A percentile compares a stretch with the other conserved stretches of the same genome.
Conservation (phyloP, 805 yeast genomes). For the Jamesozyma hellenica region DNA sequence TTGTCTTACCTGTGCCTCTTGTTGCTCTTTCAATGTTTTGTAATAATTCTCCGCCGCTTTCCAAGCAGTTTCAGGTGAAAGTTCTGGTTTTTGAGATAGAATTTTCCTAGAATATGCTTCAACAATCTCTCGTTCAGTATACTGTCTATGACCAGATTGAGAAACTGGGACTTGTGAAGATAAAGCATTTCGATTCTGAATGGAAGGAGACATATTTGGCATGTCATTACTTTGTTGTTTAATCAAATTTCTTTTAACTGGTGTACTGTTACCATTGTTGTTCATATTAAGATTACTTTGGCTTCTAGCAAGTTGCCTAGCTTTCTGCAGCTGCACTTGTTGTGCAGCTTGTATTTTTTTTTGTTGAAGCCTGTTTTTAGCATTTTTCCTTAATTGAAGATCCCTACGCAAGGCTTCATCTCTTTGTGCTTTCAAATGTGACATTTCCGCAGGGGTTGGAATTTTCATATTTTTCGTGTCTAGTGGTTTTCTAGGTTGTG, state of each 20-base stretch:
- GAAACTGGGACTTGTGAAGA: neutral
- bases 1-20: slow-evolving; percentile 20
- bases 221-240: neutral
- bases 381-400: slow-evolving; percentile 25
- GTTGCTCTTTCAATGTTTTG: slow-evolving; percentile 16
- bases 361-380: slow-evolving; percentile 25
- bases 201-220: neutral
- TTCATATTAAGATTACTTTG: neutral
- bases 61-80: slow-evolving; percentile 25
- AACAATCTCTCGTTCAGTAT: slow-evolving; percentile 24
- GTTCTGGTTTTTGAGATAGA: slow-evolving; percentile 24
- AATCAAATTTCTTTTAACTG: neutral
- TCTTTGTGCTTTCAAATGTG: slow-evolving; percentile 73
- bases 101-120: slow-evolving; percentile 26
- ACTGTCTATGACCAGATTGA: slow-evolving; percentile 9
- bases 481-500: slow-evolving; percentile 33
- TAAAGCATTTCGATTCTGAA: neutral
- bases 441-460: slow-evolving; percentile 76
- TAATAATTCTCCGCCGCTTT: slow-evolving; percentile 29
- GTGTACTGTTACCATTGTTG: neutral
- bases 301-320: slow-evolving; percentile 4
- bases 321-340: slow-evolving; percentile 6
- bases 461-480: slow-evolving; percentile 41
- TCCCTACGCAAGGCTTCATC: slow-evolving; percentile 77
- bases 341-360: slow-evolving; percentile 15